Evolutionary conservation across 2,329 filamentous ascomycete species (phyloP), one percentile per base, ranked within the genome.

Genomic region (Blastomyces emzantsi): DNA sequence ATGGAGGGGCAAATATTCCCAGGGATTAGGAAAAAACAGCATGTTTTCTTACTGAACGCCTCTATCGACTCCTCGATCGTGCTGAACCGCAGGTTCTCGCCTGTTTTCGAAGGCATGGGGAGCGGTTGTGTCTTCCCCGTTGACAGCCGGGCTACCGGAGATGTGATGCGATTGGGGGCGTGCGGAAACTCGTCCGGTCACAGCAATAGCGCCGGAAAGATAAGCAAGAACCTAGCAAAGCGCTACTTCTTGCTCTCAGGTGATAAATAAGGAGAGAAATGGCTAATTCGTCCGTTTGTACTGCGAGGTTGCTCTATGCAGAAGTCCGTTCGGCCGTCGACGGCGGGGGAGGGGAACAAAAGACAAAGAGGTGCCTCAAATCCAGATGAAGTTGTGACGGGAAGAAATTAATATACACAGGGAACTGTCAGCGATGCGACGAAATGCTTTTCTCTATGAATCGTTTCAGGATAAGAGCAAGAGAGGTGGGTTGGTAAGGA

Each of bases 41-140:
- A 19, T 25, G 19, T 7, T 9, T 17, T 73, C 76, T 73, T 65
- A 78, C 76, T 75, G 64, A 78, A 78, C 22, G 76, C 75, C 52
- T 69, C 68, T 64, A 78, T 73, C 65, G 75, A 74, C 61, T 78
- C 75, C 64, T 78, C 76, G 65, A 78, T 77, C 41, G 76, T 73
- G 65, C 77, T 74, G 62, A 78, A 78, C 64, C 73, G 71, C 43
- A 74, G 71, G 57, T 67, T 68, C 36, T 71, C 66, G 45, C 75
- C 72, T 63, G 70, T 68, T 63, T 73, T 69, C 22, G 73, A 72
- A 65, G 74, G 72, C 75, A 77, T 77, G 70, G 57, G 47, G 28
- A 36, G 56, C 55, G 13, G 47, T 41, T 45, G 13, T 30, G 28
- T 19, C 8, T 11, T 55, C 30, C 22, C 28, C 17, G 28, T 39